These are phyloP conservation scores for Xylariaceae sp. DNA, from an alignment of 2,329 filamentous ascomycete genomes.

Conservation along the genomic window DNA sequence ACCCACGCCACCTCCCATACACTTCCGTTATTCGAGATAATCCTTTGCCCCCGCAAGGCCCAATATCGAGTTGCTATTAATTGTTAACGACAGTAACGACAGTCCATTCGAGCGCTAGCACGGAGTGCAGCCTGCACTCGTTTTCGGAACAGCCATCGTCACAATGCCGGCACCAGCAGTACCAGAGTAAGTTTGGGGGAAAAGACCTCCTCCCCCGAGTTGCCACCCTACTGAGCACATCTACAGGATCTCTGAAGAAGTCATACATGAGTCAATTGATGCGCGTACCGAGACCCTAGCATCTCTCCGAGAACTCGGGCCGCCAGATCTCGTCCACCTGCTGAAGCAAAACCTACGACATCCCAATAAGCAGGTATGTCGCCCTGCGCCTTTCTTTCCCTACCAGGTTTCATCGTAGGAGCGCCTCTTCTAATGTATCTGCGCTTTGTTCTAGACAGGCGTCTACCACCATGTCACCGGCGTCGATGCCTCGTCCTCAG, in stretches of 20 bases:
- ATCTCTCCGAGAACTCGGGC: conserved; percentile 84
- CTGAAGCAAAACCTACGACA: conserved; percentile 65
- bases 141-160: conserved; percentile 4
- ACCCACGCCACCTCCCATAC: neutral
- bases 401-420: neutral
- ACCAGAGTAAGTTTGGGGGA: conserved; percentile 28
- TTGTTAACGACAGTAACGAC: neutral
- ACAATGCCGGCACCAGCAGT: conserved; percentile 33
- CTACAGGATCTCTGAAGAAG: conserved; percentile 82
- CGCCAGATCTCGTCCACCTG: conserved; percentile 91
- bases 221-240: conserved; percentile 6
- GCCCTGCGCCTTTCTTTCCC: conserved; percentile 24
- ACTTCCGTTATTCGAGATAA: neutral
- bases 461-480: conserved; percentile 98
- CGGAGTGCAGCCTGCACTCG: conserved; percentile 17
- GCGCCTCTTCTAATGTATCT: conserved; percentile 10
- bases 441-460: conserved; percentile 56
- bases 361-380: conserved; percentile 42
- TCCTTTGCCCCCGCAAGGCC: neutral
- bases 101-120: conserved; percentile 7
- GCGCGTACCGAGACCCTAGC: conserved; percentile 84
- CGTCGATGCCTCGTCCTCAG: conserved; percentile 93
- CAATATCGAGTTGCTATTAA: neutral
- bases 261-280: conserved; percentile 85
- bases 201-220: neutral